Conservation (phyloP, 352 stramenopile species). For the Phytopythium litorale region DNA sequence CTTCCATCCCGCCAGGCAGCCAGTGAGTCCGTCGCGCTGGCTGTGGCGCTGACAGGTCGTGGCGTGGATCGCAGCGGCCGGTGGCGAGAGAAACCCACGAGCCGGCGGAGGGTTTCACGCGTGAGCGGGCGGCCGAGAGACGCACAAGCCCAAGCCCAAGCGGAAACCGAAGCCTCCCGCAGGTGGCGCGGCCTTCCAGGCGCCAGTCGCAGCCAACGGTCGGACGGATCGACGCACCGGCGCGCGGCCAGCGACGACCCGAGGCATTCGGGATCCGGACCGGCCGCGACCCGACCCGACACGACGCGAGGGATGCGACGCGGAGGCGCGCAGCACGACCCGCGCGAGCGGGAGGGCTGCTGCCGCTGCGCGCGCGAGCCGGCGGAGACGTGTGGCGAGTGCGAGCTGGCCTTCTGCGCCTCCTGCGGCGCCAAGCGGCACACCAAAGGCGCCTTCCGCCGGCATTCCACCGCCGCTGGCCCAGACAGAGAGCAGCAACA, state of each 20-base stretch:
- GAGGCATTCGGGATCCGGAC: neutral
- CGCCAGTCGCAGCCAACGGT: slow-evolving; percentile 1
- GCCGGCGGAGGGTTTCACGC: neutral
- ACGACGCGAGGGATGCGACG: neutral
- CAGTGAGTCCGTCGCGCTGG: too few species aligned
- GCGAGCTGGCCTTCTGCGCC: slow-evolving; percentile 33
- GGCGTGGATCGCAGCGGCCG: neutral
- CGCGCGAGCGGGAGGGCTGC: neutral
- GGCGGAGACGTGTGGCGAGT: slow-evolving; percentile 18
- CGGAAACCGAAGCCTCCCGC: neutral
- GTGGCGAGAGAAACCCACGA: too few species aligned
- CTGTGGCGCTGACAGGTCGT: too few species aligned
- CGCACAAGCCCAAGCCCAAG: neutral
- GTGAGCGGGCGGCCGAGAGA: neutral
- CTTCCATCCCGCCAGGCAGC: too few species aligned
- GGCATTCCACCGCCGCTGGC: neutral
- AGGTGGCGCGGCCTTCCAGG: neutral
- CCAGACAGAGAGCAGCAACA: neutral
- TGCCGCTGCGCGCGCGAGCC: slow-evolving; percentile 24
- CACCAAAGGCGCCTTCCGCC: neutral
- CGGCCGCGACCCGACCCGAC: neutral
- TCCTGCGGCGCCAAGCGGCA: slow-evolving; percentile 7
- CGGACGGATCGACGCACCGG: neutral
- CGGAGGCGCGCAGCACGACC: too few species aligned
- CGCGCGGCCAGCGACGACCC: neutral